These are phyloP conservation scores for Schizothecium vesticola DNA, from an alignment of 495 filamentous ascomycete genomes.

Conservation along the genomic window DNA sequence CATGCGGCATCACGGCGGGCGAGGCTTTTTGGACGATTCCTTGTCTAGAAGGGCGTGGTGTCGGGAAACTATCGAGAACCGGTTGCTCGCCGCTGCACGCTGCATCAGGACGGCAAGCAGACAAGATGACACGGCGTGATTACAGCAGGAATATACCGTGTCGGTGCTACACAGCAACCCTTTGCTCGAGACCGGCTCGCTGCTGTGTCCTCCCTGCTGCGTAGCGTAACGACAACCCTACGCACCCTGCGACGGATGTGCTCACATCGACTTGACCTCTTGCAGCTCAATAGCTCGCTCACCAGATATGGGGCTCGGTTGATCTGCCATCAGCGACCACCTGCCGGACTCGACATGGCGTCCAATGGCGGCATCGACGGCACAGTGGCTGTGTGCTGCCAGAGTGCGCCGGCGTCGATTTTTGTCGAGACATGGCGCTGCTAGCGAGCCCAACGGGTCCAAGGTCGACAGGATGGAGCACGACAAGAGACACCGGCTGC, in stretches of 20 bases:
- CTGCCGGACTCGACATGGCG: background rate
- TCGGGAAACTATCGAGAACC: background rate
- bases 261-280: background rate
- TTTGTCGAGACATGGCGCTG: background rate
- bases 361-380: background rate
- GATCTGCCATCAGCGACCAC: constrained; percentile 6
- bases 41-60: background rate
- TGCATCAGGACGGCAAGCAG: background rate
- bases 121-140: background rate
- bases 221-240: no score
- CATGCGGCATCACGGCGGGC: constrained; percentile 14
- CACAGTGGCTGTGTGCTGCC: background rate
- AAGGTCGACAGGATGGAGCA: background rate
- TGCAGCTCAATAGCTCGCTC: background rate
- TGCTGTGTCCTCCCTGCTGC: background rate
- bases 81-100: background rate
- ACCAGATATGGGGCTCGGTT: constrained; percentile 5
- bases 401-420: no score
- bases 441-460: background rate
- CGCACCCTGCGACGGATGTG: background rate
- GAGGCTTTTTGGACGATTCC: constrained; percentile 1
- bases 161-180: background rate
- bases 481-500: background rate
- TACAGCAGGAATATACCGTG: background rate
- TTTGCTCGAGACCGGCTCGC: background rate